Evolutionary conservation across 805 yeast species (phyloP).

Genomic region (Lipomyces orientalis): DNA sequence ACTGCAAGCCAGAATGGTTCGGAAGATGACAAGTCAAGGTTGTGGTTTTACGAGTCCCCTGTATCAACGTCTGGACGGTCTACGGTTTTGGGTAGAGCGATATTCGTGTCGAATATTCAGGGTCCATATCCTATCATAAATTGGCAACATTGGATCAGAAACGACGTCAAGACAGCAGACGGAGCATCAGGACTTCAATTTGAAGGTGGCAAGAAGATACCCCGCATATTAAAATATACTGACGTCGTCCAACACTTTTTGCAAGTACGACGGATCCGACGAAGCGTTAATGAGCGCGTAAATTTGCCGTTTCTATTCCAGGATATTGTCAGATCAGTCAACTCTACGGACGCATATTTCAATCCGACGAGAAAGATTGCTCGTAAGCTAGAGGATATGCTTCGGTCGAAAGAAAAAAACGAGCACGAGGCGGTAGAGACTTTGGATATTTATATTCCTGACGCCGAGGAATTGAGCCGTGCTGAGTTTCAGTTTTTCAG

Average conservation of each 20-base stretch:
- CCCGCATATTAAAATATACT: slow-evolving; percentile 13
- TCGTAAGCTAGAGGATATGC: neutral
- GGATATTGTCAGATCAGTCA: slow-evolving; percentile 13
- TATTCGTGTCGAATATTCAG: neutral
- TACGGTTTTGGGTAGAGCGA: neutral
- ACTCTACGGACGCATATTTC: slow-evolving; percentile 11
- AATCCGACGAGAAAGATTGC: slow-evolving; percentile 8
- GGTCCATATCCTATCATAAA: slow-evolving; percentile 24
- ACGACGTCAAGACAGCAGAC: slow-evolving; percentile 1
- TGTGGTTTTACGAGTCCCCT: neutral
- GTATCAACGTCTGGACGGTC: slow-evolving; percentile 9
- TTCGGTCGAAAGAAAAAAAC: neutral
- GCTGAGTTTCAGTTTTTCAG: slow-evolving; percentile 56
- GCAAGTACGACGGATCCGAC: neutral
- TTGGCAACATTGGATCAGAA: slow-evolving; percentile 36
- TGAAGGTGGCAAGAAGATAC: slow-evolving; percentile 1
- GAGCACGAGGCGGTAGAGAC: neutral
- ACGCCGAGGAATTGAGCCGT: slow-evolving; percentile 48
- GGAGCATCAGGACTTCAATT: neutral
- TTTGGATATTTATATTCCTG: slow-evolving; percentile 44
- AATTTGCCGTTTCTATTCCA: slow-evolving; percentile 1
- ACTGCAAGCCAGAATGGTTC: neutral
- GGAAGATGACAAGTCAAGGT: neutral
- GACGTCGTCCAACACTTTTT: neutral
- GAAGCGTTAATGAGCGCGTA: slow-evolving; percentile 10